Conservation (phyloP, 768 basidiomycete species). For the Psilocybe subaeruginosa region DNA sequence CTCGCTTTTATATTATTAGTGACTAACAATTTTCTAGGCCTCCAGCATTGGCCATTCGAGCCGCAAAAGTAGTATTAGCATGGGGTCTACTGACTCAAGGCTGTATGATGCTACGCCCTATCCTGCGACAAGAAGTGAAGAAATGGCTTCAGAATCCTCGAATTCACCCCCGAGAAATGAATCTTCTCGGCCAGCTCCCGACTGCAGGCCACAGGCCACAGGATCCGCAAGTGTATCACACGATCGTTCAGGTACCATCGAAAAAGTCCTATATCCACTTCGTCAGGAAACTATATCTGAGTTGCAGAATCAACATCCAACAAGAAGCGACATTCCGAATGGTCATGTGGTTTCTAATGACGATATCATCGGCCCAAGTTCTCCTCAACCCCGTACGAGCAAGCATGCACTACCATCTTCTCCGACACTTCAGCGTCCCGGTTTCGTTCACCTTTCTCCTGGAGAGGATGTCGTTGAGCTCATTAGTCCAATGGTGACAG, state of each 20-base stretch:
- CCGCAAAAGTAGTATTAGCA: background rate
- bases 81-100: background rate
- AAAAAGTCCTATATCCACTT: background rate
- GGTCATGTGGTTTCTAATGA: background rate
- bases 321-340: background rate
- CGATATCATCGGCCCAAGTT: background rate
- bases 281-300: background rate
- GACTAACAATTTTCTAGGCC: background rate
- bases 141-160: background rate
- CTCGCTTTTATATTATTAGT: background rate
- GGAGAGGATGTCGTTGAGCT: slow-evolving; percentile 1
- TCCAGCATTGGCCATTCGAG: background rate
- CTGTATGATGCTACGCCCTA: background rate
- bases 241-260: background rate
- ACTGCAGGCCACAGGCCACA: background rate
- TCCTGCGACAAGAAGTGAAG: background rate
- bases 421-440: background rate
- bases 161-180: background rate
- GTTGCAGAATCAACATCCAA: background rate
- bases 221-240: background rate
- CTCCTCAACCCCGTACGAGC: background rate
- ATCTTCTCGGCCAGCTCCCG: background rate
- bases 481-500: slow-evolving; percentile 5
- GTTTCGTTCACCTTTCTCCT: background rate
- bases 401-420: background rate